Percentiles rank a stretch among this genome's conserved stretches.
Evolutionary conservation across 108 stramenopile genomes (phyloP).

Genomic region (Halocafeteria seosinensis): DNA sequence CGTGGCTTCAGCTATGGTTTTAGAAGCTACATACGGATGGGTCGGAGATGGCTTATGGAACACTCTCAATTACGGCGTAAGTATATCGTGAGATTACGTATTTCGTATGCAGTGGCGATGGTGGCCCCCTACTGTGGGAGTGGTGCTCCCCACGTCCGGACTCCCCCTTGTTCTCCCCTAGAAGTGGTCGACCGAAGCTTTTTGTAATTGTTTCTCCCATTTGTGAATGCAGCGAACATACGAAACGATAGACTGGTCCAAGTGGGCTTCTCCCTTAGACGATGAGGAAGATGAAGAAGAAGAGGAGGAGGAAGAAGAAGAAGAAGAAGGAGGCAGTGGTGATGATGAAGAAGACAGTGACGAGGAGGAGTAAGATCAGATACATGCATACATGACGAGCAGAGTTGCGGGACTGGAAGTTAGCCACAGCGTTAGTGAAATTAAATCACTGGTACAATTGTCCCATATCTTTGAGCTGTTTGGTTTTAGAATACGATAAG

Average conservation of each 20-base stretch:
- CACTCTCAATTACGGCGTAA: slow-evolving; percentile 1
- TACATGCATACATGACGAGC: too few species aligned
- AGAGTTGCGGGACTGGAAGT: too few species aligned
- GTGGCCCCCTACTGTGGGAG: neutral
- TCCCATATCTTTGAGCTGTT: too few species aligned
- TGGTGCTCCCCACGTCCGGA: neutral
- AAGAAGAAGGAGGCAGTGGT: too few species aligned
- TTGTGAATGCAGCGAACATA: neutral
- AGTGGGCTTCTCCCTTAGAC: neutral
- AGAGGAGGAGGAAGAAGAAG: neutral
- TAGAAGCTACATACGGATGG: neutral
- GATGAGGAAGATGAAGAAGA: slow-evolving; percentile 5
- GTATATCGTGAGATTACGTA: too few species aligned
- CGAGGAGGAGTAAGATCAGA: too few species aligned
- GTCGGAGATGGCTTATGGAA: neutral
- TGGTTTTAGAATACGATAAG: too few species aligned
- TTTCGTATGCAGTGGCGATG: neutral
- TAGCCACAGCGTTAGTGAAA: too few species aligned
- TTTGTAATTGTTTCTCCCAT: too few species aligned
- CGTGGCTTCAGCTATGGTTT: neutral
- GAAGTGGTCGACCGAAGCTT: too few species aligned
- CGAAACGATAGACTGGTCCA: slow-evolving; percentile 3
- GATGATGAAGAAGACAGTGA: too few species aligned
- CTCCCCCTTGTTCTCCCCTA: neutral
- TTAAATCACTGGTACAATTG: too few species aligned